Evolutionary conservation across 192 early-diverging fungal species (phyloP).

Genomic region (Bifiguratus adelaidae): DNA sequence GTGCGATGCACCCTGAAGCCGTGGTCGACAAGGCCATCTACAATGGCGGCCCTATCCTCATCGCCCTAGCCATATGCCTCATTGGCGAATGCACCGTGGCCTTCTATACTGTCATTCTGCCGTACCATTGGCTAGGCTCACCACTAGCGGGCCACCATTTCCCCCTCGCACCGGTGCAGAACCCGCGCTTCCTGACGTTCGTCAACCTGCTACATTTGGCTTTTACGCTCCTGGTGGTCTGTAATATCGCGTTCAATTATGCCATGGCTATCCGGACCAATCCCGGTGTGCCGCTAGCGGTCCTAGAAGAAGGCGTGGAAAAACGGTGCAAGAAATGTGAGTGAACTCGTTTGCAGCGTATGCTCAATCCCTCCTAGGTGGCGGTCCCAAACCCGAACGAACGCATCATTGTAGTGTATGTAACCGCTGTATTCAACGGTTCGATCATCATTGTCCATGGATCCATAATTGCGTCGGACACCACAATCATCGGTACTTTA

Average conservation of each 20-base stretch:
- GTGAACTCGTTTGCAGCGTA: no score
- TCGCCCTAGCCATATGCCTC: slow-evolving; percentile 29
- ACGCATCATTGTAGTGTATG: slow-evolving; percentile 73
- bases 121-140: no score
- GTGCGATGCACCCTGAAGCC: no score
- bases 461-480: slow-evolving; percentile 73
- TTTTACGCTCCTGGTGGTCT: slow-evolving; percentile 33
- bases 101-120: slow-evolving; percentile 32
- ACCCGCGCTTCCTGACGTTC: slow-evolving; percentile 8
- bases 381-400: slow-evolving; percentile 64
- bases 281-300: slow-evolving; percentile 33
- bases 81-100: slow-evolving; percentile 25
- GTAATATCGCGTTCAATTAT: slow-evolving; percentile 39
- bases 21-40: slow-evolving; percentile 28
- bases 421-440: slow-evolving; percentile 58
- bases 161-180: slow-evolving; percentile 13
- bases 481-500: slow-evolving; percentile 61
- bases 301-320: not conserved
- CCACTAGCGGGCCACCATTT: slow-evolving; percentile 24
- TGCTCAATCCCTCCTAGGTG: slow-evolving; percentile 25
- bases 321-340: no score
- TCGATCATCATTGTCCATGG: slow-evolving; percentile 69
- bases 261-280: slow-evolving; percentile 40
- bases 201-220: slow-evolving; percentile 18
- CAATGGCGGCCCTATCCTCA: slow-evolving; percentile 35